These are phyloP conservation scores for Calonectria pseudoreteaudii DNA, from an alignment of 2,329 filamentous ascomycete species.

Conservation along the genomic window DNA sequence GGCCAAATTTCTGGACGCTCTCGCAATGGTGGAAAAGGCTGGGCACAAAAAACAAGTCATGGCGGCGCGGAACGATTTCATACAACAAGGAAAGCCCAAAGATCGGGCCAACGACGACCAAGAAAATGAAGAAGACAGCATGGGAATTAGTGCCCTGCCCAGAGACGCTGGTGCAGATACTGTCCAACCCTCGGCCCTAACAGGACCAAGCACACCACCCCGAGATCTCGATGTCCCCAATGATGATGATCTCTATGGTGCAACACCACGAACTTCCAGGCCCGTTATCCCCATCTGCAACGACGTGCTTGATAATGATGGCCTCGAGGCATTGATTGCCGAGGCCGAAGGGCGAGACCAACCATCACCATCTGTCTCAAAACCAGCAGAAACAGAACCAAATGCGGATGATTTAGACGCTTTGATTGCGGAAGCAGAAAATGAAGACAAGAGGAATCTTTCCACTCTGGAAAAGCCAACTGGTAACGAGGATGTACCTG, in stretches of 20 bases:
- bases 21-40: constrained; percentile 91
- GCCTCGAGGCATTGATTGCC: constrained; percentile 66
- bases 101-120: constrained; percentile 47
- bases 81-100: constrained; percentile 78
- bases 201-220: constrained; percentile 43
- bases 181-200: constrained; percentile 52
- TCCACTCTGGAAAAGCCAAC: background rate
- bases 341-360: constrained; percentile 53
- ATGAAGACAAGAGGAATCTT: constrained; percentile 25
- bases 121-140: constrained; percentile 29
- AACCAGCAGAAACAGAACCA: constrained; percentile 9
- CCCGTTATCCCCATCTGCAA: constrained; percentile 37
- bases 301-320: constrained; percentile 57
- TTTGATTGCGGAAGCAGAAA: constrained; percentile 63
- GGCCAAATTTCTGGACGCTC: constrained; percentile 90
- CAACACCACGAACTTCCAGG: constrained; percentile 56
- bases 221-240: constrained; percentile 47
- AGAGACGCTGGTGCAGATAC: constrained; percentile 43
- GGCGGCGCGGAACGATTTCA: constrained; percentile 82
- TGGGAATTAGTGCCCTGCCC: constrained; percentile 34
- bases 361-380: constrained; percentile 23
- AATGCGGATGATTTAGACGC: constrained; percentile 65
- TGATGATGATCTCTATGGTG: constrained; percentile 67
- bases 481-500: constrained; percentile 26
- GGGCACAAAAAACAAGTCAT: constrained; percentile 87